phyloP scores from a whole-genome alignment of 2,329 filamentous ascomycete genomes.

The Xylaria sp. region DNA sequence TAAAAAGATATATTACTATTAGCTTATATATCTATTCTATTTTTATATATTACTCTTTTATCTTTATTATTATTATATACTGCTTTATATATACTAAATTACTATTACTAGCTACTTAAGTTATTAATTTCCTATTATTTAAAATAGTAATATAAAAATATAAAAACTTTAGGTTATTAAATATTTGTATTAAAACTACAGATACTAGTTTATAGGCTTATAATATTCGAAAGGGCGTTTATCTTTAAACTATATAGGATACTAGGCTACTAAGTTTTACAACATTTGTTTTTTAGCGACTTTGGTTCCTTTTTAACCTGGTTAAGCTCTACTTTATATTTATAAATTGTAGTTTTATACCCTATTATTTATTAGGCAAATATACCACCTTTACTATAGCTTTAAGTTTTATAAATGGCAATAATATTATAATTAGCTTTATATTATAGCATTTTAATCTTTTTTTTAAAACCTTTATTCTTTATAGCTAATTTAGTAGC shows the following conservation, averaged over 20 bases:
- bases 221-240: slow-evolving; percentile 47
- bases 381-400: slow-evolving; percentile 42
- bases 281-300: slow-evolving; percentile 53
- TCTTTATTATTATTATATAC: too few species aligned
- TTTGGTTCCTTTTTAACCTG: slow-evolving; percentile 56
- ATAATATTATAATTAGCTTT: slow-evolving; percentile 53
- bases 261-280: slow-evolving; percentile 62
- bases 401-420: slow-evolving; percentile 55
- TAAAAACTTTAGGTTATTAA: too few species aligned
- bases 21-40: too few species aligned
- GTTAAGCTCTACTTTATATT: slow-evolving; percentile 59
- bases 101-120: too few species aligned
- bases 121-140: too few species aligned
- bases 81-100: too few species aligned
- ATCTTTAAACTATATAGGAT: slow-evolving; percentile 63
- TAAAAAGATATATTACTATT: too few species aligned
- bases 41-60: too few species aligned
- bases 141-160: too few species aligned
- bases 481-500: slow-evolving; percentile 53
- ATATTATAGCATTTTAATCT: slow-evolving; percentile 48
- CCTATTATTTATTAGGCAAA: slow-evolving; percentile 49
- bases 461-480: slow-evolving; percentile 52
- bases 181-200: slow-evolving; percentile 41
- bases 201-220: slow-evolving; percentile 53
- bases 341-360: slow-evolving; percentile 50